Conservation (phyloP, 2,329 filamentous ascomycete species). For the Myriosclerotinia curreyana region DNA sequence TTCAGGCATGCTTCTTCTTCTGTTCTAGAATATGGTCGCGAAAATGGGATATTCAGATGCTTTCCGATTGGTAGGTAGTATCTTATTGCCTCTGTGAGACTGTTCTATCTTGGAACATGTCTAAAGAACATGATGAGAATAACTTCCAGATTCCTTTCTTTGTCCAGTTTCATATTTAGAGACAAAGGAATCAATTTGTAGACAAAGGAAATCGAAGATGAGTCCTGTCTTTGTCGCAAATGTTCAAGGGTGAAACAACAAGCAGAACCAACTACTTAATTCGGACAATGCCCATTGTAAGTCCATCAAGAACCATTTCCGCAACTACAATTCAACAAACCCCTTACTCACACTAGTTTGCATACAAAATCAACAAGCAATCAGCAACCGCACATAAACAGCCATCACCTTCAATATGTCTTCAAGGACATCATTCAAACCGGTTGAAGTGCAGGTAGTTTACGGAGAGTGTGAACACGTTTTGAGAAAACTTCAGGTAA, state of each 20-base stretch:
- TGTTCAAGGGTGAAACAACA: background rate
- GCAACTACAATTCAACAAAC: background rate
- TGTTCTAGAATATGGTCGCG: background rate
- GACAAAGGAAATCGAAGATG: background rate
- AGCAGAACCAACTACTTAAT: background rate
- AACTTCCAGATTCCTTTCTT: background rate
- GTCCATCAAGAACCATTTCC: background rate
- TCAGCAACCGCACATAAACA: background rate
- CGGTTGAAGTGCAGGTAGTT: constrained; percentile 1
- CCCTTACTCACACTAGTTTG: background rate
- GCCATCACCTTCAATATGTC: background rate
- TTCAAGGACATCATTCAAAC: constrained; percentile 6
- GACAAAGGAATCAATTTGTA: background rate
- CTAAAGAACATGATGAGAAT: background rate
- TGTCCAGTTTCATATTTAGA: background rate
- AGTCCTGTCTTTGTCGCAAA: background rate
- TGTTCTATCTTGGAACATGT: background rate
- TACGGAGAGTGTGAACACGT: constrained; percentile 4
- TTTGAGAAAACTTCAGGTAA: constrained; percentile 5
- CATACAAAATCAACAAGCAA: background rate
- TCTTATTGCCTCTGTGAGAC: background rate
- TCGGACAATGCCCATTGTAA: constrained; percentile 11
- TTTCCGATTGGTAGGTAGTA: background rate
- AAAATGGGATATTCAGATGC: background rate
- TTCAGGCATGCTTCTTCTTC: background rate